These are phyloP conservation scores for Prototheca cutis DNA, from an alignment of 163 green algal genomes.

Conservation along the genomic window DNA sequence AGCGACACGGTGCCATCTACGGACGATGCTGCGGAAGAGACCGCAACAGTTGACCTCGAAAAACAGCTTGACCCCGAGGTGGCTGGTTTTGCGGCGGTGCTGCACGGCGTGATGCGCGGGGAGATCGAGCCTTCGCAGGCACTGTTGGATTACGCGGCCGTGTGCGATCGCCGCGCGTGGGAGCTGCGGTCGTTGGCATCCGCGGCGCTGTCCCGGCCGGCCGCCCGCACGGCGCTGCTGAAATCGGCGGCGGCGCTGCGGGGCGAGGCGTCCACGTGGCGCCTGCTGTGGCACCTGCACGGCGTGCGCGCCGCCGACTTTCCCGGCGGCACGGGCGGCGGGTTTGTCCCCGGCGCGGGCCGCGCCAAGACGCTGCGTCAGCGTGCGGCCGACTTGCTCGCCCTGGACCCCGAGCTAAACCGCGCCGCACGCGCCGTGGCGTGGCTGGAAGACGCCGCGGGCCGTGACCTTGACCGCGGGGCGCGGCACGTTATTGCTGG, in stretches of 20 bases:
- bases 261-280: conserved; percentile 62
- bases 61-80: background rate
- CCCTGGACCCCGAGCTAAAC: conserved; percentile 28
- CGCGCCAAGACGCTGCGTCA: conserved; percentile 23
- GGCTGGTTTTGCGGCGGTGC: conserved; percentile 25
- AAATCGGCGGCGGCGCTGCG: conserved; percentile 49
- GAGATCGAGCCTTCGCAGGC: conserved; percentile 18
- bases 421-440: conserved; percentile 46
- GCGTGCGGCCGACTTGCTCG: conserved; percentile 23
- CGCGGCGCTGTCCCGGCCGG: conserved; percentile 42
- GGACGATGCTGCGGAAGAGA: too few species aligned
- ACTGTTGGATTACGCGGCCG: conserved; percentile 25
- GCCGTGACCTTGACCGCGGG: conserved; percentile 18
- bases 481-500: background rate
- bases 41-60: too few species aligned
- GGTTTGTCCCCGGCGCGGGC: conserved; percentile 15
- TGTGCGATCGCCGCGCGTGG: conserved; percentile 18
- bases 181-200: conserved; percentile 30
- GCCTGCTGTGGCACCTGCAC: conserved; percentile 59
- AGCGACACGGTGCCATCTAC: too few species aligned
- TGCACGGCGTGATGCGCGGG: conserved; percentile 37
- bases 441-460: conserved; percentile 65
- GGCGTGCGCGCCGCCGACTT: conserved; percentile 27
- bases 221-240: conserved; percentile 38
- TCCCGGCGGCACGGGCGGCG: conserved; percentile 24